Conservation (phyloP, 345 rosid genomes). For the Eucalyptus curtisii region DNA sequence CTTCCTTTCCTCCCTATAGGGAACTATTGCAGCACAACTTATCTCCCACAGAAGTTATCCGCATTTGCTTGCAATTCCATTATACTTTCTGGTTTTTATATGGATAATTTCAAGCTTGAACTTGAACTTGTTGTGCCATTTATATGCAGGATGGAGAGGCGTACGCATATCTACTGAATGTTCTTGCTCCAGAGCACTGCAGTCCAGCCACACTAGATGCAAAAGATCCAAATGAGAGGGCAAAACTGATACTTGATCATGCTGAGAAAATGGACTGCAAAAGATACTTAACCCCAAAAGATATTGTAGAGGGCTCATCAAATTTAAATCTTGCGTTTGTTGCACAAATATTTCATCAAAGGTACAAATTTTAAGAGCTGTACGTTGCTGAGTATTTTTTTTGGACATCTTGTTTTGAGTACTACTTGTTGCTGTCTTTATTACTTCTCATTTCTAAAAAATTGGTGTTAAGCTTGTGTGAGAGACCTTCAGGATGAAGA, state of each 20-base stretch:
- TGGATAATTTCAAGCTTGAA: not conserved
- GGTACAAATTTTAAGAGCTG: constrained; percentile 25
- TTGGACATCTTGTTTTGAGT: not conserved
- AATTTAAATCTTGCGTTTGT: constrained; percentile 86
- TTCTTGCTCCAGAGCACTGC: constrained; percentile 83
- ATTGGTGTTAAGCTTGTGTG: not conserved
- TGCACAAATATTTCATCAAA: constrained; percentile 83
- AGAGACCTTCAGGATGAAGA: not conserved
- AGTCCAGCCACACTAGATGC: constrained; percentile 61
- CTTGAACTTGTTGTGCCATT: not conserved
- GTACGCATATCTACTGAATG: constrained; percentile 76
- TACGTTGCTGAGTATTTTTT: not conserved
- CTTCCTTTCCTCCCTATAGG: not conserved
- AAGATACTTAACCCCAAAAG: constrained; percentile 66
- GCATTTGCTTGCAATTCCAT: not conserved
- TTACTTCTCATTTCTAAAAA: not conserved
- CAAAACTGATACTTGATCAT: constrained; percentile 63
- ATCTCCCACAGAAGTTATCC: not conserved
- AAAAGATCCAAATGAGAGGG: constrained; percentile 64
- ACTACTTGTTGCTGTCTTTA: not conserved
- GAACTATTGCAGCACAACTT: not conserved
- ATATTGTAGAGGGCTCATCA: constrained; percentile 72
- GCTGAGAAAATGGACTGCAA: constrained; percentile 86
- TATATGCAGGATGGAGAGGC: constrained; percentile 80
- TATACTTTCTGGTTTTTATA: not conserved